A percentile compares a stretch with the other conserved stretches of the same genome.
Conservation (phyloP, 495 filamentous ascomycete genomes). For the Ascodesmis nigricans region DNA sequence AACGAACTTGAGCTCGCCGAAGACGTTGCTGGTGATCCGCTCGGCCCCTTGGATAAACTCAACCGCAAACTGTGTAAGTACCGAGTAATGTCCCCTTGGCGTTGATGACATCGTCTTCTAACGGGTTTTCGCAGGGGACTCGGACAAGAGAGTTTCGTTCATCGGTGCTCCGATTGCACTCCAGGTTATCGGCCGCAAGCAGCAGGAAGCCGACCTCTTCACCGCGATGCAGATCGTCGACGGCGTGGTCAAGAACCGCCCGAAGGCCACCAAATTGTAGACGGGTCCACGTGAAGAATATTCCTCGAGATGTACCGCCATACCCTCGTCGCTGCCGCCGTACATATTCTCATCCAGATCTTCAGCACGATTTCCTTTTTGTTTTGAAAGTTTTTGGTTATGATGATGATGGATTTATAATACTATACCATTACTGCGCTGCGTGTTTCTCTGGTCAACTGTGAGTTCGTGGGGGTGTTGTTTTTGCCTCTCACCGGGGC, state of each 20-base stretch:
- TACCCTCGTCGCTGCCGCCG: too few relatives aligned
- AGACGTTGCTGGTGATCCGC: slow-evolving; percentile 3
- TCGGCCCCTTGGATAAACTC: slow-evolving; percentile 22
- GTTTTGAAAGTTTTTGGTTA: too few relatives aligned
- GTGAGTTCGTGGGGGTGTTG: too few relatives aligned
- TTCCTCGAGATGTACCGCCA: too few relatives aligned
- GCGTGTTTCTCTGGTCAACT: too few relatives aligned
- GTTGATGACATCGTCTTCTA: slow-evolving; percentile 27
- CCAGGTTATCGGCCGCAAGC: slow-evolving; percentile 31
- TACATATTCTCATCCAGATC: too few relatives aligned
- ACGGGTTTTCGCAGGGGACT: slow-evolving; percentile 25
- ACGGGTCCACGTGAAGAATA: too few relatives aligned
- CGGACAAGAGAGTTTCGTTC: slow-evolving; percentile 21
- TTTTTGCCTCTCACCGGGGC: too few relatives aligned
- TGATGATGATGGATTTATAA: too few relatives aligned
- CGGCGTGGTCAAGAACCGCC: not conserved
- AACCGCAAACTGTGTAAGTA: slow-evolving; percentile 21
- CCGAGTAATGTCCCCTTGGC: slow-evolving; percentile 25
- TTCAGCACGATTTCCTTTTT: too few relatives aligned
- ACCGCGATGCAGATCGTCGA: slow-evolving; percentile 21
- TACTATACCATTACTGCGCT: too few relatives aligned
- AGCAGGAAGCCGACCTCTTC: slow-evolving; percentile 26
- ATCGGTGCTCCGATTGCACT: slow-evolving; percentile 30
- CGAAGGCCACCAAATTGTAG: too few relatives aligned
- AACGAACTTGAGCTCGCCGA: not conserved